Evolutionary conservation across 163 green algal species (phyloP).

Genomic region (Chlorella variabilis): DNA sequence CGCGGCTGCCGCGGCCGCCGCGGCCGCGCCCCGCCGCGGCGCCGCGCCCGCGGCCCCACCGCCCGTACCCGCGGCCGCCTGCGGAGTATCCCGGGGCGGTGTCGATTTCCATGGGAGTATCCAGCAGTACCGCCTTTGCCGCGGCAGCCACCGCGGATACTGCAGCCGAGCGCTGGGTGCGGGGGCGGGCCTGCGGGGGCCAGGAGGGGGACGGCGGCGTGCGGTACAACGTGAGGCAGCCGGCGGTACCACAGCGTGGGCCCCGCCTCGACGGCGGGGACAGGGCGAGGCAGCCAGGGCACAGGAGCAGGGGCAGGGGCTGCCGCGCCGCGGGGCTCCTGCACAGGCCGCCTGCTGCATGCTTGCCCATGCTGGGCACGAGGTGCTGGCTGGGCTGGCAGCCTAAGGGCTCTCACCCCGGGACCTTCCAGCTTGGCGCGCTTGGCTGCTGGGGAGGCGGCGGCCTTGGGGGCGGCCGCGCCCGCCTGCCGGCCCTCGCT

Average conservation of each 20-base stretch:
- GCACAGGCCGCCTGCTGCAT: no score
- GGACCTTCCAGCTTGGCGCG: background rate
- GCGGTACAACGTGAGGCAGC: no score
- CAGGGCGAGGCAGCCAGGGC: no score
- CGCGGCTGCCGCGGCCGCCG: background rate
- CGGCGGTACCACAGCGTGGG: background rate
- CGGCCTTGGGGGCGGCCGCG: background rate
- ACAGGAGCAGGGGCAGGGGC: no score
- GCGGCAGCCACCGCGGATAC: slow-evolving; percentile 22
- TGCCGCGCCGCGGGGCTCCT: no score
- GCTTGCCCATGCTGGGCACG: no score
- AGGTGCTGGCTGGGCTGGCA: no score
- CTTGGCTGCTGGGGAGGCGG: background rate
- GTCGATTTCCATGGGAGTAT: slow-evolving; percentile 18
- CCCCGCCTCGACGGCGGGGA: no score
- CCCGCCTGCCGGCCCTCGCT: background rate
- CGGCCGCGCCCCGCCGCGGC: background rate
- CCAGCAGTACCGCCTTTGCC: slow-evolving; percentile 13
- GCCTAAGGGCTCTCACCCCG: no score
- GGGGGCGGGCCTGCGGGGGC: slow-evolving; percentile 7
- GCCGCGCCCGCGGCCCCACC: background rate
- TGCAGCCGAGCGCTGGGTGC: slow-evolving; percentile 23
- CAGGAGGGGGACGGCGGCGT: background rate
- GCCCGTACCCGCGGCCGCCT: background rate
- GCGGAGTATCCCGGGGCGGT: background rate